Percentiles rank a stretch among this genome's conserved stretches.
phyloP scores from a whole-genome alignment of 352 stramenopile species.

The Pythium brassicae region DNA sequence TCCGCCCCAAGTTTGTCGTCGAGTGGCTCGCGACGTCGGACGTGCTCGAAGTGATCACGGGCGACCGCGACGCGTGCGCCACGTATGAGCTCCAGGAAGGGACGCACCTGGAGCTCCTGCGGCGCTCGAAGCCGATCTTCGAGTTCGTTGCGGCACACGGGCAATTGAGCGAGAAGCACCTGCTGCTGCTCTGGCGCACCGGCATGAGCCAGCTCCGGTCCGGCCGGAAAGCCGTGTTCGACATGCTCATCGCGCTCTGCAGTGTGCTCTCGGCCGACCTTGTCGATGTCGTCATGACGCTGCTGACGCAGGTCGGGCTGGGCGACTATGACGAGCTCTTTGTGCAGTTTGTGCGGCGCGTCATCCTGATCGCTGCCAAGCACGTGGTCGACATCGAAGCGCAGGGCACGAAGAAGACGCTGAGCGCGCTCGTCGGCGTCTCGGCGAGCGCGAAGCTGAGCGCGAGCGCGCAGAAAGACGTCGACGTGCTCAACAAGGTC shows the following conservation, averaged over 20 bases:
- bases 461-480: slow-evolving; percentile 52
- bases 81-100: slow-evolving; percentile 75
- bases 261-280: slow-evolving; percentile 63
- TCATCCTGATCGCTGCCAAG: slow-evolving; percentile 72
- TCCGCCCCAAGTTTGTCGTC: slow-evolving; percentile 68
- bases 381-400: slow-evolving; percentile 66
- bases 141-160: slow-evolving; percentile 55
- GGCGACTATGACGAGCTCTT: slow-evolving; percentile 75
- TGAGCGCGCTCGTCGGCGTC: slow-evolving; percentile 59
- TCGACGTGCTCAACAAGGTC: slow-evolving; percentile 71
- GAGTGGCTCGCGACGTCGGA: slow-evolving; percentile 77
- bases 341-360: slow-evolving; percentile 71
- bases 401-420: slow-evolving; percentile 61
- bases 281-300: slow-evolving; percentile 67
- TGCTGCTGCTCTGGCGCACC: slow-evolving; percentile 76
- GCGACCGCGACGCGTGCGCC: slow-evolving; percentile 52
- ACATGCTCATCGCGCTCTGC: slow-evolving; percentile 69
- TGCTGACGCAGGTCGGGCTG: slow-evolving; percentile 69
- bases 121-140: slow-evolving; percentile 68
- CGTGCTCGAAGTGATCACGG: slow-evolving; percentile 79
- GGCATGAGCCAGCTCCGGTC: slow-evolving; percentile 63
- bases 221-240: slow-evolving; percentile 62
- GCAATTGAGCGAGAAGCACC: slow-evolving; percentile 56
- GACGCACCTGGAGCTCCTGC: slow-evolving; percentile 79
- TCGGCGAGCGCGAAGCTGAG: slow-evolving; percentile 39